Conservation (phyloP, 2,329 filamentous ascomycete species). For the Fusarium sp. region DNA sequence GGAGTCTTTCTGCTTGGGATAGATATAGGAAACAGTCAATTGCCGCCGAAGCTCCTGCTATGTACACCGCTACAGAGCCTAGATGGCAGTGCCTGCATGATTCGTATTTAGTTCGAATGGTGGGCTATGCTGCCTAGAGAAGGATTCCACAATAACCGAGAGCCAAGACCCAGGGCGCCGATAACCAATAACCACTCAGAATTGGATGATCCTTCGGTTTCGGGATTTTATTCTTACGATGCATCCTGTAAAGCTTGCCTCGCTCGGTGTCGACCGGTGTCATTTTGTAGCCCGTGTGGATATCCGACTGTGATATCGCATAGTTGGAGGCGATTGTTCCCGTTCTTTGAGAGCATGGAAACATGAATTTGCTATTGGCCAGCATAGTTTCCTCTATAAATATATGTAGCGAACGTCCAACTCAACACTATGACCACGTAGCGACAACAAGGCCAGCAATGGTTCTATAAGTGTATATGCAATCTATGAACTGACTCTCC, state of each 20-base stretch:
- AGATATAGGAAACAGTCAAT: neutral
- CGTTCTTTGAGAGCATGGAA: neutral
- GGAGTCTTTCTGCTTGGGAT: neutral
- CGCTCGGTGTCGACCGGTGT: neutral
- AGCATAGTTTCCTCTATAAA: too few species aligned
- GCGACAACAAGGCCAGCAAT: too few species aligned
- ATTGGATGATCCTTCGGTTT: neutral
- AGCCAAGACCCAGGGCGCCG: neutral
- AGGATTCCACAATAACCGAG: neutral
- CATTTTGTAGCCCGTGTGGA: too few species aligned
- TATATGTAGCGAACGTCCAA: too few species aligned
- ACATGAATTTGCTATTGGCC: neutral
- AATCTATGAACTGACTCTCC: too few species aligned
- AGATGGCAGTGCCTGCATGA: neutral
- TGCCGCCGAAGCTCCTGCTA: neutral
- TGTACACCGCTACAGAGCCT: neutral
- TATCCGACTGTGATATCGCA: neutral
- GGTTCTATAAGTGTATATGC: too few species aligned
- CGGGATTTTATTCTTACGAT: neutral
- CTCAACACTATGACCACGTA: too few species aligned
- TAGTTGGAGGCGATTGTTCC: neutral
- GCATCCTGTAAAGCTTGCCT: neutral
- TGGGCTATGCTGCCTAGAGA: neutral
- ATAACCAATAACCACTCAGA: neutral
- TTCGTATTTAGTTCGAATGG: neutral